These are phyloP conservation scores for Penicillium sp. DNA, from an alignment of 2,329 filamentous ascomycete species.

Conservation along the genomic window DNA sequence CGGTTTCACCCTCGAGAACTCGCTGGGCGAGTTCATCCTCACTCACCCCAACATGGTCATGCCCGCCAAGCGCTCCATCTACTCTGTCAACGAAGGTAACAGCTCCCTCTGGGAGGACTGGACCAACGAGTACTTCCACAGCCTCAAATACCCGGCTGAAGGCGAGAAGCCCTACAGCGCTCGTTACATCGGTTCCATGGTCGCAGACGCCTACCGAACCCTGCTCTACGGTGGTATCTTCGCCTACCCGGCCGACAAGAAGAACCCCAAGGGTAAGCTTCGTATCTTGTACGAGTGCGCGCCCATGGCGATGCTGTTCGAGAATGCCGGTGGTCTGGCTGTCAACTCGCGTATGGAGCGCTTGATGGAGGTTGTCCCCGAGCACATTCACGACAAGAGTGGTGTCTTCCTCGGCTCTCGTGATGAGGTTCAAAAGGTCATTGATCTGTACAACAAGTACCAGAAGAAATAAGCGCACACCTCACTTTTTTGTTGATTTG, in stretches of 20 bases:
- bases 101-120: constrained; percentile 91
- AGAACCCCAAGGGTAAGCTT: constrained; percentile 97
- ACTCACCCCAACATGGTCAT: constrained; percentile 93
- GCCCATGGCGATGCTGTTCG: constrained; percentile 98
- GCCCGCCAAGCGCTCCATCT: constrained; percentile 77
- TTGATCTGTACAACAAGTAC: constrained; percentile 67
- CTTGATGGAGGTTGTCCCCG: constrained; percentile 84
- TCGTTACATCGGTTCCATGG: constrained; percentile 96
- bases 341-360: constrained; percentile 87
- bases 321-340: constrained; percentile 94
- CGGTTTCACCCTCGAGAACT: constrained; percentile 96
- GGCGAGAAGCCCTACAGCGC: constrained; percentile 85
- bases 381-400: constrained; percentile 90
- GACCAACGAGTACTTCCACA: constrained; percentile 84
- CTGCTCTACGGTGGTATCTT: constrained; percentile 95
- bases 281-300: constrained; percentile 97
- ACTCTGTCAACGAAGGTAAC: constrained; percentile 99
- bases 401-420: constrained; percentile 96
- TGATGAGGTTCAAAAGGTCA: constrained; percentile 94
- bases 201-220: constrained; percentile 95
- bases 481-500: neutral
- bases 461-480: constrained; percentile 28
- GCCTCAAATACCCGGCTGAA: constrained; percentile 73
- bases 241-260: constrained; percentile 95
- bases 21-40: constrained; percentile 96